These are phyloP conservation scores for Stagonosporopsis rhizophila DNA, from an alignment of 2,329 filamentous ascomycete species.

Conservation along the genomic window DNA sequence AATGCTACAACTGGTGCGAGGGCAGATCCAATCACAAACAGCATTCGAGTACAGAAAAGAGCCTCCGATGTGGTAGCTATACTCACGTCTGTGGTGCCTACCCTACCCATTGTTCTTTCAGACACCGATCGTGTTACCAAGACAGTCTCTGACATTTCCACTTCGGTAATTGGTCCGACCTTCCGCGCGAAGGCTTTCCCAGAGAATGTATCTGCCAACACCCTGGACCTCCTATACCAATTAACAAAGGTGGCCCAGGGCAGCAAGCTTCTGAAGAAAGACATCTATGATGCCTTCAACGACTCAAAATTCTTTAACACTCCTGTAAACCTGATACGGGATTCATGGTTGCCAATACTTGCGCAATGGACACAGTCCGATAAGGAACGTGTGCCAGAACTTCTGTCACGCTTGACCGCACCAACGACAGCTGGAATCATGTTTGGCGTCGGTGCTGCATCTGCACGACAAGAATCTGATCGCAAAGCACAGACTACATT, in stretches of 20 bases:
- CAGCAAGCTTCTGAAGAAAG: slow-evolving; percentile 91
- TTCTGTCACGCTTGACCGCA: slow-evolving; percentile 78
- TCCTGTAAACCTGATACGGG: slow-evolving; percentile 68
- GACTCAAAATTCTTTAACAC: slow-evolving; percentile 85
- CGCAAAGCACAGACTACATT: slow-evolving; percentile 90
- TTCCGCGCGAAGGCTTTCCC: slow-evolving; percentile 88
- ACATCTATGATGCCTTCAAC: slow-evolving; percentile 90
- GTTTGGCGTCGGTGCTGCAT: slow-evolving; percentile 96
- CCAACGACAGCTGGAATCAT: slow-evolving; percentile 95
- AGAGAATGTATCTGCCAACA: slow-evolving; percentile 76
- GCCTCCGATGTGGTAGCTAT: slow-evolving; percentile 75
- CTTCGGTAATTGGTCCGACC: slow-evolving; percentile 80
- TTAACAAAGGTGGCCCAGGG: slow-evolving; percentile 79
- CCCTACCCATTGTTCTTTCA: slow-evolving; percentile 80
- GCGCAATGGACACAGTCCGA: slow-evolving; percentile 85
- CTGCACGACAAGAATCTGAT: slow-evolving; percentile 92
- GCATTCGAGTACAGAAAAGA: slow-evolving; percentile 52
- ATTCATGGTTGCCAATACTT: slow-evolving; percentile 82
- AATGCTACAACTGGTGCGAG: slow-evolving; percentile 43
- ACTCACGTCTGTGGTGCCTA: slow-evolving; percentile 78
- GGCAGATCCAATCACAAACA: slow-evolving; percentile 32
- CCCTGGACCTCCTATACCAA: slow-evolving; percentile 76
- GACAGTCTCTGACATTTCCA: slow-evolving; percentile 80
- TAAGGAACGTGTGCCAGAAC: slow-evolving; percentile 85
- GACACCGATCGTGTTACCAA: slow-evolving; percentile 83